phyloP scores from a whole-genome alignment of 176 grass and related monocot genomes.

The Oryza meyeriana region DNA sequence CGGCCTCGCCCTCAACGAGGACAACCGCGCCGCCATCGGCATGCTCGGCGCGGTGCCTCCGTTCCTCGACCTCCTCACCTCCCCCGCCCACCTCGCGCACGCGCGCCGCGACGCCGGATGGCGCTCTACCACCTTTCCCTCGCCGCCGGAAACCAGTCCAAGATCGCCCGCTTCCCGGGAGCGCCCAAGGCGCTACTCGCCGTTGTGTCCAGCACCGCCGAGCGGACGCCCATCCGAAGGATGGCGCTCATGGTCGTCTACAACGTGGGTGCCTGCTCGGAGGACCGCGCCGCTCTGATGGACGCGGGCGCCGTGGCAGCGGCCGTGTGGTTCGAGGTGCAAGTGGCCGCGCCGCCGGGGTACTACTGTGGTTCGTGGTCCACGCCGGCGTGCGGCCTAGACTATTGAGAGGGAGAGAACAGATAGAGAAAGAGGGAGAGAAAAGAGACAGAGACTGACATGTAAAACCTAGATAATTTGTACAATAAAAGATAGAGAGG shows the following conservation, averaged over 20 bases:
- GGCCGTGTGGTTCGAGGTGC: too few species aligned
- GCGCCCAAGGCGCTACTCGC: conserved; percentile 50
- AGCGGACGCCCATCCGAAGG: conserved; percentile 42
- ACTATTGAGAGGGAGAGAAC: too few species aligned
- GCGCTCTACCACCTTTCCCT: conserved; percentile 89
- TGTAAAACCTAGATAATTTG: too few species aligned
- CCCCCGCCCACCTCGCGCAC: conserved; percentile 11
- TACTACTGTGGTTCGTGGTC: too few species aligned
- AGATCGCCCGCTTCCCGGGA: conserved; percentile 55
- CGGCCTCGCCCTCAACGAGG: conserved; percentile 66
- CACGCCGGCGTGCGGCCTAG: too few species aligned
- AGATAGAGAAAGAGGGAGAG: too few species aligned
- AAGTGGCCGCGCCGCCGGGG: too few species aligned
- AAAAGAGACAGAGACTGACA: too few species aligned
- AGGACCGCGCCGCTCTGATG: conserved; percentile 73
- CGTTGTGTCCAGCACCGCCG: conserved; percentile 26
- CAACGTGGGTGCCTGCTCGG: conserved; percentile 57
- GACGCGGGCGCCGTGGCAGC: conserved; percentile 65
- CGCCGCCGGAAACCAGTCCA: conserved; percentile 61
- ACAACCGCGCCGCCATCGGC: conserved; percentile 89
- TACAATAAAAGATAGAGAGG: too few species aligned
- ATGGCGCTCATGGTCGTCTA: conserved; percentile 78
- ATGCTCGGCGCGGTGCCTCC: conserved; percentile 74
- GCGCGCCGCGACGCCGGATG: conserved; percentile 68
- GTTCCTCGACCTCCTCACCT: conserved; percentile 60